A percentile compares a stretch with the other conserved stretches of the same genome.
Evolutionary conservation across 208 protist species (phyloP).

Genomic region (Naegleria gruberi): DNA sequence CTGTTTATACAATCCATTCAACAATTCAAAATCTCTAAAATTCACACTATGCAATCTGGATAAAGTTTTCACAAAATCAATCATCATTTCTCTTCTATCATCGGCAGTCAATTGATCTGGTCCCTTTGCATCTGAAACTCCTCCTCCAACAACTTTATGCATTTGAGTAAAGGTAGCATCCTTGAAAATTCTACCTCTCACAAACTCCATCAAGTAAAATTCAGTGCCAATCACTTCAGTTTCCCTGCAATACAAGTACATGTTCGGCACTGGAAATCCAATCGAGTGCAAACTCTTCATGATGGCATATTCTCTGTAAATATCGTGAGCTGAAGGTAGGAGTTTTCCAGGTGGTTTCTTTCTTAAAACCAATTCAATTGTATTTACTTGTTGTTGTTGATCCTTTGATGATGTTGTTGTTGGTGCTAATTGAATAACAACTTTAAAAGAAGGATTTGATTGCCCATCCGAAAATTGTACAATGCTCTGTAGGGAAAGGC

Average conservation of each 20-base stretch:
- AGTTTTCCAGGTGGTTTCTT: conserved; percentile 59
- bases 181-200: conserved; percentile 45
- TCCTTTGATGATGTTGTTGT: background rate
- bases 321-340: conserved; percentile 51
- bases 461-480: background rate
- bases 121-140: background rate
- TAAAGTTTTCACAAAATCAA: conserved; percentile 18
- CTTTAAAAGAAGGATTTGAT: background rate
- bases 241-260: conserved; percentile 49
- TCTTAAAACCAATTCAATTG: conserved; percentile 44
- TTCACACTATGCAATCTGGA: conserved; percentile 36
- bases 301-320: conserved; percentile 59
- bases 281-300: conserved; percentile 23
- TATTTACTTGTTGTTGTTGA: background rate
- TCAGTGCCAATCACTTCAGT: conserved; percentile 50
- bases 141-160: background rate
- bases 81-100: conserved; percentile 14
- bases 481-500: background rate
- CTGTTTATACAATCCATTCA: background rate
- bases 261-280: conserved; percentile 46
- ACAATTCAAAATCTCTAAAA: conserved; percentile 30
- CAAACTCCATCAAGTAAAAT: conserved; percentile 61
- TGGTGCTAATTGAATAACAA: background rate
- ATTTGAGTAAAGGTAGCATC: conserved; percentile 29
- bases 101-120: background rate